Evolutionary conservation across 805 yeast species (phyloP).

Genomic region (Lachancea thermotolerans): DNA sequence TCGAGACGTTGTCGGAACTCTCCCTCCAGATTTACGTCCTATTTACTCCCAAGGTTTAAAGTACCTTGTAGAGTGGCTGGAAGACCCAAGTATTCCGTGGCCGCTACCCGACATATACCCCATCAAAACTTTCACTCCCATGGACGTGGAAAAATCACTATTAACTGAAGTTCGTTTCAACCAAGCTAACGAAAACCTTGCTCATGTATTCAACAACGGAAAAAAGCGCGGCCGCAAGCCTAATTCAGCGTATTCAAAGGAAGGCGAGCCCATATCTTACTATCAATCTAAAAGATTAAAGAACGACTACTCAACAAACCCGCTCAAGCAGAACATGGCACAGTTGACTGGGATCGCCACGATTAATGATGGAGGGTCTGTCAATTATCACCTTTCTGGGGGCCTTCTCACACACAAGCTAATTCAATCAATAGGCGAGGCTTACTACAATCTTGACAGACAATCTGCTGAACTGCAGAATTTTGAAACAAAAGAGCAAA

Average conservation of each 20-base stretch:
- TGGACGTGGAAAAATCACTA: slow-evolving; percentile 74
- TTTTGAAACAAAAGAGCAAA: slow-evolving; percentile 35
- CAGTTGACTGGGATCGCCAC: slow-evolving; percentile 45
- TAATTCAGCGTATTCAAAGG: slow-evolving; percentile 12
- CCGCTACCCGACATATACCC: slow-evolving; percentile 69
- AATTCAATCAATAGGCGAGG: slow-evolving; percentile 47
- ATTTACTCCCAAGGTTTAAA: slow-evolving; percentile 60
- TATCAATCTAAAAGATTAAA: slow-evolving; percentile 58
- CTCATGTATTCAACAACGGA: slow-evolving; percentile 29
- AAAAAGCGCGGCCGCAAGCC: slow-evolving; percentile 25
- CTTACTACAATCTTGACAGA: slow-evolving; percentile 38
- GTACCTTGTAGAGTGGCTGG: slow-evolving; percentile 58
- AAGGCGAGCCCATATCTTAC: slow-evolving; percentile 28
- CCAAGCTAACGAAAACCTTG: slow-evolving; percentile 37
- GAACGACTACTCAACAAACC: slow-evolving; percentile 64
- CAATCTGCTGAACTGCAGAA: slow-evolving; percentile 42
- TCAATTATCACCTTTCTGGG: slow-evolving; percentile 29
- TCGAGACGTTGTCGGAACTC: slow-evolving; percentile 71
- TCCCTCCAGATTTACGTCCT: slow-evolving; percentile 76
- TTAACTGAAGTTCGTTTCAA: slow-evolving; percentile 66
- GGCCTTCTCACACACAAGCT: slow-evolving; percentile 56
- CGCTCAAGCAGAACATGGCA: slow-evolving; percentile 48
- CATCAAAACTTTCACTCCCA: slow-evolving; percentile 55
- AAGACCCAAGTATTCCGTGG: slow-evolving; percentile 48
- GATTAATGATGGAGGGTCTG: slow-evolving; percentile 32